Conservation (phyloP, 2,329 filamentous ascomycete species). For the Aspergillaceae sp. region DNA sequence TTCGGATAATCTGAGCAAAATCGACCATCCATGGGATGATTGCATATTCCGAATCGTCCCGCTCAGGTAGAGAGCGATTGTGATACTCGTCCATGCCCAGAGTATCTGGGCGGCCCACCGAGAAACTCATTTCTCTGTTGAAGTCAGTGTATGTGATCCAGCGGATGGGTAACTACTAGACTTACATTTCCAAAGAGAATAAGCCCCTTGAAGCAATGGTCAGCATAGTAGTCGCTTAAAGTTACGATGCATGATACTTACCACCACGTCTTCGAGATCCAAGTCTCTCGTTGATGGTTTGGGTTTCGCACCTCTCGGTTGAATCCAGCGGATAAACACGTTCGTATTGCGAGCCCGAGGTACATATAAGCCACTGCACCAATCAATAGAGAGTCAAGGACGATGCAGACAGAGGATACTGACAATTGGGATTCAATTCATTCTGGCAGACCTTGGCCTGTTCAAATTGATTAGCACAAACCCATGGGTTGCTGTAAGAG, state of each 20-base stretch:
- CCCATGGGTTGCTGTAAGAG: too few species aligned
- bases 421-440: slow-evolving; percentile 41
- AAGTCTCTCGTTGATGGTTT: slow-evolving; percentile 27
- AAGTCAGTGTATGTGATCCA: not conserved
- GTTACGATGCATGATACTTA: slow-evolving; percentile 14
- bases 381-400: slow-evolving; percentile 9
- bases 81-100: slow-evolving; percentile 43
- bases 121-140: slow-evolving; percentile 40
- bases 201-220: slow-evolving; percentile 26
- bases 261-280: slow-evolving; percentile 42
- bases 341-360: slow-evolving; percentile 41
- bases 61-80: slow-evolving; percentile 33
- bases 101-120: slow-evolving; percentile 42
- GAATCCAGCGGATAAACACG: slow-evolving; percentile 41
- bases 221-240: too few species aligned
- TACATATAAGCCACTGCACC: slow-evolving; percentile 39
- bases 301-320: slow-evolving; percentile 34
- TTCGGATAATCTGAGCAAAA: slow-evolving; percentile 33
- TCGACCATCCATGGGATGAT: slow-evolving; percentile 37
- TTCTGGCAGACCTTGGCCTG: slow-evolving; percentile 44
- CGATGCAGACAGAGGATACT: slow-evolving; percentile 5
- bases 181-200: slow-evolving; percentile 39
- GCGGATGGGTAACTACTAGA: not conserved
- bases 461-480: not conserved
- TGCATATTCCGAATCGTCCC: slow-evolving; percentile 28